Percentiles rank a stretch among this genome's conserved stretches.
phyloP scores from a whole-genome alignment of 2,329 filamentous ascomycete genomes.

The Neoascochyta sp. region DNA sequence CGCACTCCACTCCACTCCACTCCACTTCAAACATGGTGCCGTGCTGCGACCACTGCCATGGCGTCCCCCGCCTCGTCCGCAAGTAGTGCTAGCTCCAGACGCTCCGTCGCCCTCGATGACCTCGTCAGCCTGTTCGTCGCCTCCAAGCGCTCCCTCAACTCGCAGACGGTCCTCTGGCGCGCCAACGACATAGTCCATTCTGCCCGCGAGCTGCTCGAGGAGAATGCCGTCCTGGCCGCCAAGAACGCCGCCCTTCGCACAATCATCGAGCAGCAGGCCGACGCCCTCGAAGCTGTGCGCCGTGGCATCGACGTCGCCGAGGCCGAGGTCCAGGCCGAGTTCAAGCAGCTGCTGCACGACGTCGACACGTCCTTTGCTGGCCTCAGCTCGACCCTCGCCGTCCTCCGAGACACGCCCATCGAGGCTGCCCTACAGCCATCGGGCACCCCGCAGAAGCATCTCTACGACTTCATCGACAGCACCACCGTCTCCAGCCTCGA shows the following conservation, averaged over 20 bases:
- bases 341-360: constrained; percentile 55
- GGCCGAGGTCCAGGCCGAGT: constrained; percentile 43
- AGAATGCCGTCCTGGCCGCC: constrained; percentile 66
- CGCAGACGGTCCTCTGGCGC: constrained; percentile 76
- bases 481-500: constrained; percentile 63
- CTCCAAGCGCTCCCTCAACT: constrained; percentile 81
- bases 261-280: constrained; percentile 45
- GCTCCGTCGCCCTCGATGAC: constrained; percentile 58
- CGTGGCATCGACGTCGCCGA: constrained; percentile 44
- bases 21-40: no score
- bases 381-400: constrained; percentile 63
- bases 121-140: constrained; percentile 81
- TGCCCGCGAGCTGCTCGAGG: constrained; percentile 72
- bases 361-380: constrained; percentile 65
- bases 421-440: constrained; percentile 60
- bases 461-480: constrained; percentile 76
- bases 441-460: constrained; percentile 50
- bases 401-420: constrained; percentile 62
- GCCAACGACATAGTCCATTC: constrained; percentile 81
- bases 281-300: constrained; percentile 43
- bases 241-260: constrained; percentile 44
- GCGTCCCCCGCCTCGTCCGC: constrained; percentile 40
- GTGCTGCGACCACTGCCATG: constrained; percentile 19
- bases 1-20: background rate
- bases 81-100: constrained; percentile 33